Evolutionary conservation across 768 basidiomycete species (phyloP).

Genomic region (Dentipellis fragilis): DNA sequence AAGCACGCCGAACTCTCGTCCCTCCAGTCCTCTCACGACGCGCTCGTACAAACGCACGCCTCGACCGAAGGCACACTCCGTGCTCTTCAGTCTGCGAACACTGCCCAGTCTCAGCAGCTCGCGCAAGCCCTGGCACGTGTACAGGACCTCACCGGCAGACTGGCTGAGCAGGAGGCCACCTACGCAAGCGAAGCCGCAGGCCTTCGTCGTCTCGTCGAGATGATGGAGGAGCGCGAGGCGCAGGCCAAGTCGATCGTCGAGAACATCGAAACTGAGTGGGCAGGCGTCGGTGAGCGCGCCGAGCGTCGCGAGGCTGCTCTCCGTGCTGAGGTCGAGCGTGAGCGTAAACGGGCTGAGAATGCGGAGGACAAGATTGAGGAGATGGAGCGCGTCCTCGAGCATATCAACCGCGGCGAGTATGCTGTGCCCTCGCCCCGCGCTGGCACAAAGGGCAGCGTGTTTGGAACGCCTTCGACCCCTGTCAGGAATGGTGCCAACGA

Average conservation of each 20-base stretch:
- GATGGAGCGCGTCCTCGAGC: slow-evolving; percentile 61
- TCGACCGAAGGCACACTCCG: slow-evolving; percentile 62
- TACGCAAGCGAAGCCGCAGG: slow-evolving; percentile 71
- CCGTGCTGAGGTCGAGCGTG: slow-evolving; percentile 62
- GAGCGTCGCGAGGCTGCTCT: slow-evolving; percentile 58
- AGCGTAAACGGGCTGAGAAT: slow-evolving; percentile 57
- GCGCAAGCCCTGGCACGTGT: slow-evolving; percentile 68
- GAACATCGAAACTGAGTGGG: slow-evolving; percentile 76
- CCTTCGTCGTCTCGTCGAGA: slow-evolving; percentile 61
- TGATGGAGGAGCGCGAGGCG: slow-evolving; percentile 84
- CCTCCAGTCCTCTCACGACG: slow-evolving; percentile 71
- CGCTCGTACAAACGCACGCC: slow-evolving; percentile 55
- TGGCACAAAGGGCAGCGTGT: slow-evolving; percentile 16
- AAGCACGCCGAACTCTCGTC: slow-evolving; percentile 72
- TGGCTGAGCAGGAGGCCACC: slow-evolving; percentile 79
- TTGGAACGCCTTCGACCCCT: slow-evolving; percentile 37
- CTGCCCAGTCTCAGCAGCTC: slow-evolving; percentile 63
- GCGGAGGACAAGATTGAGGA: slow-evolving; percentile 65
- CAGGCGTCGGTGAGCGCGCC: slow-evolving; percentile 56
- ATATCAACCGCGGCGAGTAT: slow-evolving; percentile 64
- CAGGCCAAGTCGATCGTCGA: slow-evolving; percentile 79
- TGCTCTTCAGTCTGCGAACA: slow-evolving; percentile 62
- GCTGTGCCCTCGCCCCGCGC: slow-evolving; percentile 40
- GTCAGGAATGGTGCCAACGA: slow-evolving; percentile 29
- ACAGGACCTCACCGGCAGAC: slow-evolving; percentile 62